These are phyloP conservation scores for Globisporangium paddicum DNA, from an alignment of 352 stramenopile species.

Conservation along the genomic window DNA sequence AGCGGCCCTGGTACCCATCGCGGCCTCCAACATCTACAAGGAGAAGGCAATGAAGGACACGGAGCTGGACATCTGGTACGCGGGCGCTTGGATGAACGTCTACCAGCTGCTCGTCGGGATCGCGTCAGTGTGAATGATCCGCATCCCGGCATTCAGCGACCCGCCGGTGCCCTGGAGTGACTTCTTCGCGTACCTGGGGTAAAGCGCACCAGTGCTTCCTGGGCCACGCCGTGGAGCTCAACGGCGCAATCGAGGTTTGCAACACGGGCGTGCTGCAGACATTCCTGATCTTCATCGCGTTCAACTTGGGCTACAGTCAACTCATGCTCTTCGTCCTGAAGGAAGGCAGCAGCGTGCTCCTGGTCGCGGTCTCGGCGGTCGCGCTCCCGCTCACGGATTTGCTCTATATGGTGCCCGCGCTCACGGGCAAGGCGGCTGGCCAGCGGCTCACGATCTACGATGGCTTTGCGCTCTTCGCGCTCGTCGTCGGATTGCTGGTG, in stretches of 20 bases:
- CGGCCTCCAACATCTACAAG: constrained; percentile 85
- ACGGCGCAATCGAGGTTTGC: constrained; percentile 47
- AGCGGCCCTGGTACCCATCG: constrained; percentile 56
- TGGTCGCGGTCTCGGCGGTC: constrained; percentile 84
- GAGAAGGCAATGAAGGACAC: constrained; percentile 86
- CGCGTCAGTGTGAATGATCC: constrained; percentile 72
- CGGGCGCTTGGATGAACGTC: constrained; percentile 81
- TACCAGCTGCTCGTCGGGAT: constrained; percentile 81
- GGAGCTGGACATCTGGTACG: constrained; percentile 87
- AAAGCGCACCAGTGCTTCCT: constrained; percentile 78
- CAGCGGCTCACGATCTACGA: constrained; percentile 86
- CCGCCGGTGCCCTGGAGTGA: constrained; percentile 68
- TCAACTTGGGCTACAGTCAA: constrained; percentile 74
- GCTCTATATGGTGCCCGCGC: constrained; percentile 77
- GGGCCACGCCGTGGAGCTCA: constrained; percentile 61
- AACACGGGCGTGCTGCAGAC: constrained; percentile 65
- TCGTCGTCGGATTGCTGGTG: constrained; percentile 81
- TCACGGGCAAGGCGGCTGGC: constrained; percentile 59
- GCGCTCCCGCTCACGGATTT: constrained; percentile 78
- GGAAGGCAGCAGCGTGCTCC: constrained; percentile 83
- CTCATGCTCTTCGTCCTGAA: constrained; percentile 90
- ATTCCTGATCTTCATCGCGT: constrained; percentile 73
- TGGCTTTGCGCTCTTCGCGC: constrained; percentile 81
- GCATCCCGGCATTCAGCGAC: constrained; percentile 76
- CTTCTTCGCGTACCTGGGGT: constrained; percentile 53